Conservation (phyloP, 2,329 filamentous ascomycete species). For the Mycosphaerella sp. region DNA sequence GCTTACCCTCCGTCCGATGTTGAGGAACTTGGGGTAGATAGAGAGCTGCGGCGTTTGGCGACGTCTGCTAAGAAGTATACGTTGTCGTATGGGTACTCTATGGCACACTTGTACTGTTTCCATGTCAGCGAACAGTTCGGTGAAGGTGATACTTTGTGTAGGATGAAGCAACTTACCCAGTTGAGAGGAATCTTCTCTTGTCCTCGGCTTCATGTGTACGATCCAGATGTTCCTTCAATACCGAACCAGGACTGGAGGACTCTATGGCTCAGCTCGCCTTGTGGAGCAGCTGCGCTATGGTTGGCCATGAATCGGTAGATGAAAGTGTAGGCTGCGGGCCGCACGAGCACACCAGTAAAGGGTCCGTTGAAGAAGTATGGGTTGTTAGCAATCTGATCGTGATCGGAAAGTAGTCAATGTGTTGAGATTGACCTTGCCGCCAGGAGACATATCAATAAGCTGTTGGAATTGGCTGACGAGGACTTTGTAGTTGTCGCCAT, state of each 20-base stretch:
- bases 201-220: constrained; percentile 21
- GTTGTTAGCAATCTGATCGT: constrained; percentile 28
- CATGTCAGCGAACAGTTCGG: too few species aligned
- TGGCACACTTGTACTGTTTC: constrained; percentile 25
- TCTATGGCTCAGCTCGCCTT: constrained; percentile 19
- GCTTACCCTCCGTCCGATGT: too few species aligned
- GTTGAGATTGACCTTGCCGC: constrained; percentile 20
- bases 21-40: constrained; percentile 32
- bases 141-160: too few species aligned
- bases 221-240: constrained; percentile 19
- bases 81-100: constrained; percentile 29
- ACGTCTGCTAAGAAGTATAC: constrained; percentile 28
- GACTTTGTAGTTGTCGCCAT: constrained; percentile 28
- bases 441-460: constrained; percentile 25
- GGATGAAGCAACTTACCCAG: constrained; percentile 7
- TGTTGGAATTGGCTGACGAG: constrained; percentile 27
- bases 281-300: constrained; percentile 22
- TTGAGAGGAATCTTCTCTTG: constrained; percentile 26
- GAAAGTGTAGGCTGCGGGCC: constrained; percentile 25
- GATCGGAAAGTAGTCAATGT: constrained; percentile 17
- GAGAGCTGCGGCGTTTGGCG: constrained; percentile 17
- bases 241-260: constrained; percentile 25
- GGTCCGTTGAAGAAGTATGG: constrained; percentile 26
- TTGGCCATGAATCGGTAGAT: constrained; percentile 31
- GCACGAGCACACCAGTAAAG: constrained; percentile 17